Evolutionary conservation across 139 green algal genomes (phyloP), one percentile per base, ranked within the genome.

Genomic region (Chlamydomonas sphaeroides): DNA sequence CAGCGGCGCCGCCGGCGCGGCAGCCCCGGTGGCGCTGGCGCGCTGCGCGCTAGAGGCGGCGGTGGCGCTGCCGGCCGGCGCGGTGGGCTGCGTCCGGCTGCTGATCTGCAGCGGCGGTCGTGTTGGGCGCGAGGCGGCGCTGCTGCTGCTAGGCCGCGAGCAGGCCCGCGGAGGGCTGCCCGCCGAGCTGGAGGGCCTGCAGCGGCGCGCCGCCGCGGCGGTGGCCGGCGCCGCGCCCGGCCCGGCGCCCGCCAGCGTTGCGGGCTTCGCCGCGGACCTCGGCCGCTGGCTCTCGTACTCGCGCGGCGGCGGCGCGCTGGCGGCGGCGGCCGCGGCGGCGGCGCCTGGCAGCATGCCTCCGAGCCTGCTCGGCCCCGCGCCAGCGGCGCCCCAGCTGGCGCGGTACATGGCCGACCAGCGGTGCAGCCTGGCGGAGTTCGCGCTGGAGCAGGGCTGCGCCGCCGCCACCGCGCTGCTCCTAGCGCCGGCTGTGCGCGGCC

Each of bases 201-300:
- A 62, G 74, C 36, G 30, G 26, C 28, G 39, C 59, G 21, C 59
- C n/a, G 28, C 33, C 42, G 68, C 41, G 30, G 49, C n/a, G 45
- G 30, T 42, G 30, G 48, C 70, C 28, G 49, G 32, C 21, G 32
- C 56, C 3, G 63, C 14, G 33, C 5, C 2, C 74, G 53, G 56
- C 26, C 56, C 56, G 30, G 20, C 61, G 25, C 11, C 28, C 3
- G n/a, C 33, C 61, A 81, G 41, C 74, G 18, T 81, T 30, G 41
- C 18, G 25, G 28, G 11, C 7, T 83, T 73, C 32, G 20, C 74
- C 30, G 30, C 20, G 3, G 76, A 83, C 25, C 42, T 83, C 10
- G 63, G 76, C 25, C 76, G 51, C 8, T 83, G 76, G 76, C 49
- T 83, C 42, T 63, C 74, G 59, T 80, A 71, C 59, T 70, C 38